Conservation (phyloP, 768 basidiomycete genomes). For the Xerocomellus amylosporus region DNA sequence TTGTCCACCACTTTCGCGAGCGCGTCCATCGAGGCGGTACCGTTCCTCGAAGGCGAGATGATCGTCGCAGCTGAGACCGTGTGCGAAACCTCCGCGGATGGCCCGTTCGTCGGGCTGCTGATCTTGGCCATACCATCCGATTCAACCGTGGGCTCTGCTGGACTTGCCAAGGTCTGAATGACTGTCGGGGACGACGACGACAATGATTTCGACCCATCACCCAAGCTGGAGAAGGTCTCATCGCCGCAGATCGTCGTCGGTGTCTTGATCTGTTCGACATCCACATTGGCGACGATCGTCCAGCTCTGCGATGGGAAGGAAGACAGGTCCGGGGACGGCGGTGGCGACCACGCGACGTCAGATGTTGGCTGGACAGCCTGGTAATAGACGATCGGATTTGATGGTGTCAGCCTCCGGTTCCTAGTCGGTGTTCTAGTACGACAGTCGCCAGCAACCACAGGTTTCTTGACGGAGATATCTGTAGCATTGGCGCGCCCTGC, state of each 20-base stretch:
- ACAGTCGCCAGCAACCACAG: background rate
- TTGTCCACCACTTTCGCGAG: background rate
- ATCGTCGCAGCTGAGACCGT: background rate
- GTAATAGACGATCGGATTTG: background rate
- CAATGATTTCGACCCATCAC: too few relatives aligned
- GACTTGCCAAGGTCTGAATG: background rate
- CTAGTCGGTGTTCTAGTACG: background rate
- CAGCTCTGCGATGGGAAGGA: conserved; percentile 8
- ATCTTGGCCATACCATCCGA: background rate
- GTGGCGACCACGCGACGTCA: background rate
- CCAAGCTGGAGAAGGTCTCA: too few relatives aligned
- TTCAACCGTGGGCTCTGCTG: background rate
- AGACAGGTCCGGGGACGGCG: background rate
- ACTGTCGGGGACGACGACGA: background rate
- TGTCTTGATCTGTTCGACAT: background rate
- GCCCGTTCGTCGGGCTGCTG: too few relatives aligned
- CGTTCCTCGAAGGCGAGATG: background rate
- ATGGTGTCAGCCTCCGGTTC: background rate
- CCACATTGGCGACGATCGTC: background rate
- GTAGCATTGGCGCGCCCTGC: background rate
- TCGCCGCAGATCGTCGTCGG: background rate
- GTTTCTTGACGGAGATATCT: background rate
- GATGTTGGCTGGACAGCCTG: too few relatives aligned
- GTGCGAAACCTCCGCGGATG: background rate
- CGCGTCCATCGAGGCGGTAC: background rate